Conservation (phyloP, 2,329 filamentous ascomycete species). For the Neonectria sp. region DNA sequence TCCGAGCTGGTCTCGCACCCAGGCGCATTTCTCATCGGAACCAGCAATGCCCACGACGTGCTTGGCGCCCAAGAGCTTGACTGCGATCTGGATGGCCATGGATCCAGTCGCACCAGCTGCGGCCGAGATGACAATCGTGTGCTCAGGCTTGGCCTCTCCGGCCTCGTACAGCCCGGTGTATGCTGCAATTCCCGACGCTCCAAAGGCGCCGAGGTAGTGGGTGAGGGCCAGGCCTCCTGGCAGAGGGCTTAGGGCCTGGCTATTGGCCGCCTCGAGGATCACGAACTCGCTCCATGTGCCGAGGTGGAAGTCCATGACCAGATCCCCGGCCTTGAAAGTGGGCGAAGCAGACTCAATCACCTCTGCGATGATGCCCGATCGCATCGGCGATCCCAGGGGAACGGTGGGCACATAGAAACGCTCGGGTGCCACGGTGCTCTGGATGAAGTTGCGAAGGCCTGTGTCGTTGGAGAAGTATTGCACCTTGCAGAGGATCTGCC, state of each 20-base stretch:
- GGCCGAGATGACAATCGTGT: slow-evolving; percentile 49
- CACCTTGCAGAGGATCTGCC: slow-evolving; percentile 48
- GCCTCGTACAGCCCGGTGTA: slow-evolving; percentile 45
- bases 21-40: slow-evolving; percentile 48
- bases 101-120: slow-evolving; percentile 49
- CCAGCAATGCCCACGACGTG: slow-evolving; percentile 49
- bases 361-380: slow-evolving; percentile 49
- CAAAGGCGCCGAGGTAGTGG: slow-evolving; percentile 50
- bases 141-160: slow-evolving; percentile 46
- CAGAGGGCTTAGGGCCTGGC: slow-evolving; percentile 44
- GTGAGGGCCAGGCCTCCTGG: slow-evolving; percentile 43
- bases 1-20: slow-evolving; percentile 46
- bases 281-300: slow-evolving; percentile 49
- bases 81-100: slow-evolving; percentile 50
- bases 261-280: slow-evolving; percentile 45
- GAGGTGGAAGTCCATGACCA: slow-evolving; percentile 49
- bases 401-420: slow-evolving; percentile 50
- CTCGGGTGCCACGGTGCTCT: slow-evolving; percentile 47
- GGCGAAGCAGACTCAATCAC: slow-evolving; percentile 46
- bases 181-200: slow-evolving; percentile 46
- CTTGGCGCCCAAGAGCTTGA: slow-evolving; percentile 48
- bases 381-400: slow-evolving; percentile 47
- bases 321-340: slow-evolving; percentile 46
- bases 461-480: slow-evolving; percentile 50
- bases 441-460: slow-evolving; percentile 48